These are phyloP conservation scores for Russula compacta DNA, from an alignment of 768 basidiomycete species.

Conservation along the genomic window DNA sequence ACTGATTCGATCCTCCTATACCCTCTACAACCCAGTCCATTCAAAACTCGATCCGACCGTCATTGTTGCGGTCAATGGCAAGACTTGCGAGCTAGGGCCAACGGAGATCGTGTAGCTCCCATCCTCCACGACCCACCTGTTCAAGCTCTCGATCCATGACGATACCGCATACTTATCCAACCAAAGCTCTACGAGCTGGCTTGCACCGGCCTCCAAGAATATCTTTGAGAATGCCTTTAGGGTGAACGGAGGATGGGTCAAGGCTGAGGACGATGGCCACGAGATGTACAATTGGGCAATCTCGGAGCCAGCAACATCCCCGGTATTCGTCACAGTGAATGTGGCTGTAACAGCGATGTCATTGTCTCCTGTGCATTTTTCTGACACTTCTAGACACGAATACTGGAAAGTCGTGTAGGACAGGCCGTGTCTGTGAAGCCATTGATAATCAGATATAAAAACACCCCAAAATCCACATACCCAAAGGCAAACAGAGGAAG, in stretches of 20 bases:
- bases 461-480: conserved; percentile 26
- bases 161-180: conserved; percentile 29
- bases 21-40: conserved; percentile 46
- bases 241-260: conserved; percentile 49
- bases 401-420: conserved; percentile 64
- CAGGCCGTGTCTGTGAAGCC: conserved; percentile 42
- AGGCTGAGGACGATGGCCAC: conserved; percentile 30
- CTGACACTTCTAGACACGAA: conserved; percentile 42
- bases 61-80: conserved; percentile 36
- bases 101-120: conserved; percentile 50
- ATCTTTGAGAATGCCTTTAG: conserved; percentile 50
- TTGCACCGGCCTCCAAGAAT: conserved; percentile 29
- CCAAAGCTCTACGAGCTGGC: conserved; percentile 21
- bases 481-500: conserved; percentile 67
- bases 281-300: conserved; percentile 64
- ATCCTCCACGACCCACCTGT: conserved; percentile 49
- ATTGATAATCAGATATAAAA: neutral
- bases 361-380: conserved; percentile 30
- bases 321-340: conserved; percentile 56
- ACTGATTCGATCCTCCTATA: neutral
- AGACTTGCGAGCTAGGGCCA: conserved; percentile 41
- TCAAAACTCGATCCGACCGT: conserved; percentile 45
- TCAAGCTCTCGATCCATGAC: conserved; percentile 47
- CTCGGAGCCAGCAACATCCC: conserved; percentile 49
- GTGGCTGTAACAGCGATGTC: conserved; percentile 42